A percentile compares a stretch with the other conserved stretches of the same genome.
Conservation (phyloP, 192 early-diverging fungal genomes). For the Phycomyces nitens region DNA sequence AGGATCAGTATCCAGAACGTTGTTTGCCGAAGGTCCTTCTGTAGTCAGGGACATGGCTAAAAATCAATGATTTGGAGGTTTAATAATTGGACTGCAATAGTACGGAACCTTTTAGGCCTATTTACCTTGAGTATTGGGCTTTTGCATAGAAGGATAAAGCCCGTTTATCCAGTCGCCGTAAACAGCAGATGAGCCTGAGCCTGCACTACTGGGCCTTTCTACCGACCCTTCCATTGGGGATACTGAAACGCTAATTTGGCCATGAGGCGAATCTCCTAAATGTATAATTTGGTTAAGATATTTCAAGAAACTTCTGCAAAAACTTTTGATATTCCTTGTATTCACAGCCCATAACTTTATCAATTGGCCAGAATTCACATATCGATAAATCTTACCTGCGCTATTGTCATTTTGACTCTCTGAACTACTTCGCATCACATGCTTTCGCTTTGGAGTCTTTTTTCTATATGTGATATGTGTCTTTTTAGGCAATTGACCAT, state of each 20-base stretch:
- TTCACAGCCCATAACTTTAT: too few relatives aligned
- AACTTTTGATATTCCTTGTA: too few relatives aligned
- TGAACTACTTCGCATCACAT: too few relatives aligned
- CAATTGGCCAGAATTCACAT: too few relatives aligned
- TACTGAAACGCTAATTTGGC: background rate
- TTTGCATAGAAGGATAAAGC: conserved; percentile 21
- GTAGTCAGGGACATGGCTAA: background rate
- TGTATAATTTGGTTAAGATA: too few relatives aligned
- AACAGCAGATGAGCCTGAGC: conserved; percentile 13
- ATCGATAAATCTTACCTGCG: too few relatives aligned
- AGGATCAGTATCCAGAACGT: conserved; percentile 7
- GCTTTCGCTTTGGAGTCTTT: background rate
- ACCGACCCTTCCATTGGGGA: background rate
- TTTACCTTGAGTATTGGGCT: conserved; percentile 10
- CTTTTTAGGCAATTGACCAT: background rate
- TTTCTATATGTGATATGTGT: background rate
- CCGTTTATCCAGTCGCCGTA: conserved; percentile 34
- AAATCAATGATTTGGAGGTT: too few relatives aligned
- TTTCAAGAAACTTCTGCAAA: too few relatives aligned
- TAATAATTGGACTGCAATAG: too few relatives aligned
- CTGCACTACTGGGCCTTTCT: conserved; percentile 3
- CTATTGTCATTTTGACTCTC: too few relatives aligned
- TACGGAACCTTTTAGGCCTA: background rate
- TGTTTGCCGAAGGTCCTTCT: background rate
- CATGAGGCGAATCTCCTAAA: background rate